Base-by-base conservation (phyloP, 768 basidiomycete genomes). In the Phylloporus sp. region DNA sequence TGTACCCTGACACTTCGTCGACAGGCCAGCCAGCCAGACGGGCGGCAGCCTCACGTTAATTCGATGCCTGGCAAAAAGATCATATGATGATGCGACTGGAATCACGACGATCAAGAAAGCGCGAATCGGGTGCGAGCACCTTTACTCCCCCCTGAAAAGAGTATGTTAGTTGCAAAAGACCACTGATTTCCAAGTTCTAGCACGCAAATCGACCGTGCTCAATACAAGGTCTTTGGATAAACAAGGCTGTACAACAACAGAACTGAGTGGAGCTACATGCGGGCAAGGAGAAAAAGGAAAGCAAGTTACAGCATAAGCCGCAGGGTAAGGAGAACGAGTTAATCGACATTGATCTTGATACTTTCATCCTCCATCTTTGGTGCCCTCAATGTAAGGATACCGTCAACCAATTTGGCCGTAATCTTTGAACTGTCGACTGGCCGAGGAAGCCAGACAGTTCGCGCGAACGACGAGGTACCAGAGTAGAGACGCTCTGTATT, bases 391-490 rank as follows among this genome's bases (percentile, higher is more conserved):
- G 76, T 83, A 40, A 90, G 75, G 21, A 90, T 73, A 6, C 87
- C 88, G 48, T 89, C 79, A 22, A 73, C 66, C 53, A 90, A 66
- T 55, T 79, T 84, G 14, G 86, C 87, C 1, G 70, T 65, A 21
- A 88, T 79, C 45, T 72, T 74, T 24, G 69, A 69, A 27, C 69
- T 64, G 56, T 88, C 81, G 1, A 86, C 72, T 7, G 80, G 72
- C 10, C 73, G 75, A 28, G 86, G 84, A 21, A 90, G 71, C 78
- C 82, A 83, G 10, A 90, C 74, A 0, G 85, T 88, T 40, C 87
- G 76, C 13, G 76, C 74, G 62, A 88, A 90, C 3, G 72, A 65
- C 3, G 77, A 62, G 37, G 73, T 75, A 18, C 76, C 71, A 11
- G 76, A 71, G 58, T 79, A 80, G n/a, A 72, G 67, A 21, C 85